Percentiles rank a stretch among this genome's conserved stretches.
phyloP scores from a whole-genome alignment of 2,329 filamentous ascomycete species.

The Pseudogymnoascus sp. region DNA sequence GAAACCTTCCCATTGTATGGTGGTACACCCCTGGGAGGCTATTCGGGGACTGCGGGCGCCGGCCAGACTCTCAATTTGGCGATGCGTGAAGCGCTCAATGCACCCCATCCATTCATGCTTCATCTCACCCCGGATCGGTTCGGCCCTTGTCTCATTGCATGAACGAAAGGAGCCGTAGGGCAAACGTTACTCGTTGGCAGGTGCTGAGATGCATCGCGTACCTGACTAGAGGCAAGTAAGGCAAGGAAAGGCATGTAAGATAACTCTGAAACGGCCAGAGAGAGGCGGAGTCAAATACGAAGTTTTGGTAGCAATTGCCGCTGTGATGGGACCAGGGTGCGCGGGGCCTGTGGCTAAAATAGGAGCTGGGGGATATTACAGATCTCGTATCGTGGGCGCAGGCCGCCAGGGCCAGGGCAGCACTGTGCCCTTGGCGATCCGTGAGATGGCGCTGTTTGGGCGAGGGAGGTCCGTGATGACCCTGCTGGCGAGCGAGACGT shows the following conservation, averaged over 20 bases:
- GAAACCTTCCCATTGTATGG: not conserved
- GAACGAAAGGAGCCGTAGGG: not conserved
- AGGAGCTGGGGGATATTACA: not conserved
- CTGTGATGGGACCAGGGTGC: not conserved
- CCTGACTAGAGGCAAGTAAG: not conserved
- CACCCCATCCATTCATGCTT: not conserved
- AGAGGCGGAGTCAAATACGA: conserved; percentile 5
- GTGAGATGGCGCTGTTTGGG: not conserved
- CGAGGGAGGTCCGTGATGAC: not conserved
- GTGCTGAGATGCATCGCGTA: not conserved
- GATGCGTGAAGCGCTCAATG: not conserved
- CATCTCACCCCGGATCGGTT: not conserved
- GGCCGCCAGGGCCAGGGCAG: not conserved
- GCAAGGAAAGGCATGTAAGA: not conserved
- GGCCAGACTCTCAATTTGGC: not conserved
- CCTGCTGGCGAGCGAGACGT: not conserved
- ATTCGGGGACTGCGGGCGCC: not conserved
- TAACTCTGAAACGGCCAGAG: not conserved
- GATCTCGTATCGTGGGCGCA: conserved; percentile 3
- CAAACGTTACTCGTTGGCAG: not conserved
- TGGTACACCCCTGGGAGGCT: not conserved
- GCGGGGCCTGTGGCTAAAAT: not conserved
- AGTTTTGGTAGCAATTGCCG: not conserved
- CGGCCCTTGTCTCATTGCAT: not conserved
- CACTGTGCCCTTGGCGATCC: not conserved